Conservation (phyloP, 306 rosid species). For the Vigna reflexopilosa region DNA sequence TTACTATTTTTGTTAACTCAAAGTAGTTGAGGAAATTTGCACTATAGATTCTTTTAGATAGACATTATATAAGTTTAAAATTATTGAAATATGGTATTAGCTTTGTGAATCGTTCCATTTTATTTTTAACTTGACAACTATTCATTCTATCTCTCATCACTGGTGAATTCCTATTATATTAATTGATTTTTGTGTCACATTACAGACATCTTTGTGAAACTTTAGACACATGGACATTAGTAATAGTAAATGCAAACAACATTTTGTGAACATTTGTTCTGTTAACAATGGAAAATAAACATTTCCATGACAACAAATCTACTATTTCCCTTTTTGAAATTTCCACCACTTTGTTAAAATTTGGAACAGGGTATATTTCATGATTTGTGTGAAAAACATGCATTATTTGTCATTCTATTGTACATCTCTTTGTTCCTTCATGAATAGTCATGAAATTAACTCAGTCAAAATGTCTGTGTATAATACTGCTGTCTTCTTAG, state of each 20-base stretch:
- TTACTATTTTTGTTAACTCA: conserved; percentile 21
- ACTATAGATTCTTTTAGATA: not conserved
- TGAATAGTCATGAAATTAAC: conserved; percentile 14
- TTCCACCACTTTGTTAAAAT: not conserved
- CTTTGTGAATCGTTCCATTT: conserved; percentile 16
- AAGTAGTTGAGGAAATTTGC: conserved; percentile 35
- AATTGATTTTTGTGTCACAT: conserved; percentile 29
- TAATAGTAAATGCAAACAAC: not conserved
- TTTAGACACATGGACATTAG: conserved; percentile 4
- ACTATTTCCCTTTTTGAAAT: conserved; percentile 11
- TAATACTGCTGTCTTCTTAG: not conserved
- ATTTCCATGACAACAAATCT: not conserved
- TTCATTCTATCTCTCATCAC: conserved; percentile 32
- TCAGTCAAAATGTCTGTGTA: conserved; percentile 3
- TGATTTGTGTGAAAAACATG: conserved; percentile 11
- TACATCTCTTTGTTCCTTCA: not conserved
- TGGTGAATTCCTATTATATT: conserved; percentile 10
- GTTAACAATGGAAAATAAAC: conserved; percentile 3
- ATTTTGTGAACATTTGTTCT: not conserved
- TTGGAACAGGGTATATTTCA: conserved; percentile 1
- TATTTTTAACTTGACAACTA: not conserved
- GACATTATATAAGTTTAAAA: conserved; percentile 8
- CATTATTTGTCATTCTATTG: conserved; percentile 18
- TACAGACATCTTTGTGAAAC: not conserved
- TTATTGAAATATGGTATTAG: conserved; percentile 16